Conservation (phyloP, 1,284 basidiomycete genomes). For the Dichomitus squalens region DNA sequence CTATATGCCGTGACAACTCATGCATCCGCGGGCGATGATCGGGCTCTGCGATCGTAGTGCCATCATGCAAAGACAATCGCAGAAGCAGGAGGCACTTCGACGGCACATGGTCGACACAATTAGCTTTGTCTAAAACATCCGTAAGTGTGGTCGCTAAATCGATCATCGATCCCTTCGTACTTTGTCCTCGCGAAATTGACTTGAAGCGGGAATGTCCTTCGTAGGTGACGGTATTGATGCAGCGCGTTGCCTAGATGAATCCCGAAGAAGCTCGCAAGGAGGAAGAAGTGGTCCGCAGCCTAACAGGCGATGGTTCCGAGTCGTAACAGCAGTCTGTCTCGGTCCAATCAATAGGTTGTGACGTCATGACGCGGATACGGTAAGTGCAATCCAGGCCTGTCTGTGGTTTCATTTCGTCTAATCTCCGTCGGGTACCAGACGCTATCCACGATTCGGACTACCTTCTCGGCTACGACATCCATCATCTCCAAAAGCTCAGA, state of each 20-base stretch:
- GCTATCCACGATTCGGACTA: conserved; percentile 17
- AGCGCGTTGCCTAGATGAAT: background rate
- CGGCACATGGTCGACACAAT: background rate
- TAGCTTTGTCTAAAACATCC: conserved; percentile 6
- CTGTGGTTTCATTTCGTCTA: background rate
- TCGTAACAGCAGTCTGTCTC: background rate
- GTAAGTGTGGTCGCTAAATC: conserved; percentile 6
- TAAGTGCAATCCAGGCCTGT: background rate
- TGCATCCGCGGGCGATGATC: conserved; percentile 9
- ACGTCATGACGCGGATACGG: background rate
- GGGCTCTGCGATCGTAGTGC: conserved; percentile 10
- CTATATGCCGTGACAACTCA: conserved; percentile 10
- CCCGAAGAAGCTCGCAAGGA: background rate
- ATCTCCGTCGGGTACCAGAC: background rate
- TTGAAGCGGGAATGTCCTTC: conserved; percentile 4
- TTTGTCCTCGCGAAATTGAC: background rate
- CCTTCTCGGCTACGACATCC: conserved; percentile 24
- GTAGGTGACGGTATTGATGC: conserved; percentile 1
- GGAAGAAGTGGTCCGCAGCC: background rate
- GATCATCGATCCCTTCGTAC: background rate
- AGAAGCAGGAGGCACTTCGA: conserved; percentile 2
- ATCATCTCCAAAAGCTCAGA: conserved; percentile 27
- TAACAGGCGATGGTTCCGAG: background rate
- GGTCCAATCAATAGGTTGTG: no score
- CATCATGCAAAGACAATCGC: background rate